Evolutionary conservation across 768 basidiomycete genomes (phyloP).

Genomic region (Termitomyces bulborhizus): DNA sequence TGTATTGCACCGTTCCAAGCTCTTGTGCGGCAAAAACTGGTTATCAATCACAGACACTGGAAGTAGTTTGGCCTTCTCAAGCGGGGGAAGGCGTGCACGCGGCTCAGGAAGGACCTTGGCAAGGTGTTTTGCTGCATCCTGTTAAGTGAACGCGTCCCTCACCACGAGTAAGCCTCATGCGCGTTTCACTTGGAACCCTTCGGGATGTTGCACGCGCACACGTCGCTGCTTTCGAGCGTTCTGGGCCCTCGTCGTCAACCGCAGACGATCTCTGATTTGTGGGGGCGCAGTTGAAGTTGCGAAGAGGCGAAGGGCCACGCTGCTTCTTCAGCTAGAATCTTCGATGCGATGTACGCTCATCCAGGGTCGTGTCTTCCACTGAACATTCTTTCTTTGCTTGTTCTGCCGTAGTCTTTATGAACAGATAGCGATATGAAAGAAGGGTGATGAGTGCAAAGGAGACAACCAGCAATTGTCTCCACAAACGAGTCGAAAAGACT

Average conservation of each 20-base stretch:
- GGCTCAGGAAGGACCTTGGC: neutral
- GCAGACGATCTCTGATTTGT: conserved; percentile 6
- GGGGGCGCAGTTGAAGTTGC: conserved; percentile 22
- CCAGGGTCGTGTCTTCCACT: conserved; percentile 1
- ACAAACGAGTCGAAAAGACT: neutral
- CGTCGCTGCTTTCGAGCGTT: neutral
- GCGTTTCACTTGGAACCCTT: neutral
- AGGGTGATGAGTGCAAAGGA: neutral
- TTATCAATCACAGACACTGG: neutral
- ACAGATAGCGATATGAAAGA: neutral
- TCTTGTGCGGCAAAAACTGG: neutral
- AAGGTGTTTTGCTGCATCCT: neutral
- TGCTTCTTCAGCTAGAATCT: conserved; percentile 18
- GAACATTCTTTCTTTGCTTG: conserved; percentile 6
- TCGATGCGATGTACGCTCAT: conserved; percentile 5
- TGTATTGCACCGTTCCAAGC: conserved; percentile 5
- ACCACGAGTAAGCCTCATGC: conserved; percentile 20
- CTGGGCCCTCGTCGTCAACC: neutral
- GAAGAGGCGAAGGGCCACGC: conserved; percentile 32
- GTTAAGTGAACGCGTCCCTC: conserved; percentile 15
- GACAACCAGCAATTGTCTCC: neutral
- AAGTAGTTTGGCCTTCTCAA: neutral
- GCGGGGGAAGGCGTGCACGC: neutral
- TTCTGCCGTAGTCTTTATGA: conserved; percentile 3
- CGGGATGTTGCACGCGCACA: conserved; percentile 10